phyloP scores from a whole-genome alignment of 1,284 basidiomycete species.

The Marasmius oreades region DNA sequence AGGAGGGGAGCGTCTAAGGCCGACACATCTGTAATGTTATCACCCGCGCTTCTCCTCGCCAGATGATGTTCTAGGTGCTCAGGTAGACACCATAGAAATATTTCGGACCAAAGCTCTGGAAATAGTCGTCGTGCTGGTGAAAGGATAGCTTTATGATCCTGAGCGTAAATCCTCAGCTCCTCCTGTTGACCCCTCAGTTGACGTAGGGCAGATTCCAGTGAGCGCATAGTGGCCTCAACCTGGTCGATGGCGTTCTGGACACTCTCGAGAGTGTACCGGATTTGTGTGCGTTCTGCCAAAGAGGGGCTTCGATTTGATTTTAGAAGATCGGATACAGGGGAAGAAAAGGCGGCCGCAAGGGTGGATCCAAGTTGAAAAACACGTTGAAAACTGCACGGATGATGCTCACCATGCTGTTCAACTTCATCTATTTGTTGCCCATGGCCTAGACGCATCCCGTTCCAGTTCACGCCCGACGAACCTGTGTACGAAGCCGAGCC shows the following conservation, averaged over 20 bases:
- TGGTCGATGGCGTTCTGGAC: not conserved
- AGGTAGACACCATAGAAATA: not conserved
- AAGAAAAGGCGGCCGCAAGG: not conserved
- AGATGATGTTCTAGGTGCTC: not conserved
- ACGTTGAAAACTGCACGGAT: too few species aligned
- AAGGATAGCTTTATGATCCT: not conserved
- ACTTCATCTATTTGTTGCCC: too few species aligned
- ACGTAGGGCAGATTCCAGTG: not conserved
- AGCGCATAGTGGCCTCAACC: not conserved
- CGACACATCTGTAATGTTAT: not conserved
- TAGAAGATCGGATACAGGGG: not conserved
- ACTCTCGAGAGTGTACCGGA: not conserved
- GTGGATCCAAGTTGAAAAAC: too few species aligned
- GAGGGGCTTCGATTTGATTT: not conserved
- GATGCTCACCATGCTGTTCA: too few species aligned
- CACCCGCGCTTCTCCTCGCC: not conserved
- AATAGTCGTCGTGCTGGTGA: not conserved
- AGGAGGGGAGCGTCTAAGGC: not conserved
- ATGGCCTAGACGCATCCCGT: not conserved
- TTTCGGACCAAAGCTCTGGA: constrained; percentile 2
- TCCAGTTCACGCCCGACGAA: not conserved
- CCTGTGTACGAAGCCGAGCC: not conserved
- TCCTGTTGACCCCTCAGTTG: not conserved
- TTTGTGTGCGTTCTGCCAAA: not conserved
- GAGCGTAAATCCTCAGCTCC: not conserved